A percentile compares a stretch with the other conserved stretches of the same genome.
These are phyloP conservation scores for Russula earlei DNA, from an alignment of 768 basidiomycete genomes.

Conservation along the genomic window DNA sequence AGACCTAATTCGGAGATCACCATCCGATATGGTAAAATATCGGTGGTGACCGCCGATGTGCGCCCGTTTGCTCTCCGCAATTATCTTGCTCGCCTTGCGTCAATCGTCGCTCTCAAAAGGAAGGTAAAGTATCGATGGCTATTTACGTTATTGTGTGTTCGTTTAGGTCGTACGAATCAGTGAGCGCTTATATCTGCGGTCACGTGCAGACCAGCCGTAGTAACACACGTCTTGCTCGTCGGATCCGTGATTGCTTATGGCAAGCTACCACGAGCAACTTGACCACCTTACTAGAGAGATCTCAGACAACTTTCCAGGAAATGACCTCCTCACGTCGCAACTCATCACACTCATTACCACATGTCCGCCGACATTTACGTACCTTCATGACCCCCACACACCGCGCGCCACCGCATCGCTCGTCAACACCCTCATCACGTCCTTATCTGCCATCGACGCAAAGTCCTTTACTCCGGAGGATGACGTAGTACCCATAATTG, in stretches of 20 bases:
- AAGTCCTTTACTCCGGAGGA: not conserved
- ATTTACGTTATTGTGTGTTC: not conserved
- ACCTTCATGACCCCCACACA: slow-evolving; percentile 49
- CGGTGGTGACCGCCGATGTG: slow-evolving; percentile 7
- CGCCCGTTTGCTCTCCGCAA: not conserved
- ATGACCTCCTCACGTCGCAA: slow-evolving; percentile 19
- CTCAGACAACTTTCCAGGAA: slow-evolving; percentile 21
- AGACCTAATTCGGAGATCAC: slow-evolving; percentile 11
- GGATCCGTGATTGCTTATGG: not conserved
- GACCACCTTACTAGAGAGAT: slow-evolving; percentile 12
- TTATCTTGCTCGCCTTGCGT: not conserved
- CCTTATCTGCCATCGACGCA: slow-evolving; percentile 16
- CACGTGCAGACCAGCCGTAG: no score
- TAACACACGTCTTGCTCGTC: no score
- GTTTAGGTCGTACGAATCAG: no score
- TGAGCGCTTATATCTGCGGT: slow-evolving; percentile 2
- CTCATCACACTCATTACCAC: slow-evolving; percentile 27
- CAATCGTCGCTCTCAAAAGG: not conserved
- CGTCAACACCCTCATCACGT: slow-evolving; percentile 32
- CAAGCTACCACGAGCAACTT: slow-evolving; percentile 14
- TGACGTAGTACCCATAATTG: slow-evolving; percentile 23
- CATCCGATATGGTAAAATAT: slow-evolving; percentile 14
- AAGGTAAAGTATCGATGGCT: not conserved
- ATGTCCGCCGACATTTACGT: slow-evolving; percentile 56
- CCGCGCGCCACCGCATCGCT: slow-evolving; percentile 37